Base-by-base conservation (phyloP, 2,329 filamentous ascomycete species). In the Chrysosporium queenslandicum region DNA sequence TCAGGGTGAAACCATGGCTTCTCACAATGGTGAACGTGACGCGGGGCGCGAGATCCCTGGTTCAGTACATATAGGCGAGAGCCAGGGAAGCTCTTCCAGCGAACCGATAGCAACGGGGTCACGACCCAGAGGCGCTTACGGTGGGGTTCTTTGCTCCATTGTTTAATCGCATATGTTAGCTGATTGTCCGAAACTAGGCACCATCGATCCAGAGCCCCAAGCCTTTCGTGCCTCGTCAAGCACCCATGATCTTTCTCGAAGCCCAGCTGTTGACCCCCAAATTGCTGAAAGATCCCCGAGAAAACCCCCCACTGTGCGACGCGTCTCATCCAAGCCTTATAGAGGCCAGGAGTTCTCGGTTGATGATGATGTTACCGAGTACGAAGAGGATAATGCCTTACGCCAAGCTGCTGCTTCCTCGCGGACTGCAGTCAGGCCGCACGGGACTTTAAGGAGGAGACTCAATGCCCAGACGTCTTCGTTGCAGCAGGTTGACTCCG, bases 341-440 rank as follows among this genome's bases (percentile, higher is more conserved):
- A 84, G 87, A 50, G 87, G 90, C 27, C 86, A 86, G 56, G 77
- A 91, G 55, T 97, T 94, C 70, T 96, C 90, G 0, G 87, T 87
- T 45, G 90, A 97, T 64, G 91, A 97, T 66, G 89, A 88, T 63
- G 75, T 82, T 21, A 77, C 81, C 58, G 91, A 96, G 68, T 81
- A 95, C 18, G 83, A 87, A 63, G 79, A 80, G 56, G 86, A 89
- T 62, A 55, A 55, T 36, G 49, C 53, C 16, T 27, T 53, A 16
- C 47, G 52, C 30, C 53, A 55, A 21, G 39, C 32, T 34, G 62
- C 64, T 34, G 53, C 58, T 41, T 70, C 68, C 18, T 66, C 67
- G 3, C 61, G 67, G 39, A 63, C 67, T 42, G 62, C 63, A 32
- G 58, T 65, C 54, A 62, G 63, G 20, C 62, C 66, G 39, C 67